Percentiles rank a stretch among this genome's conserved stretches.
These are phyloP conservation scores for Neopestalotiopsis sp. DNA, from an alignment of 2,329 filamentous ascomycete genomes.

Conservation along the genomic window DNA sequence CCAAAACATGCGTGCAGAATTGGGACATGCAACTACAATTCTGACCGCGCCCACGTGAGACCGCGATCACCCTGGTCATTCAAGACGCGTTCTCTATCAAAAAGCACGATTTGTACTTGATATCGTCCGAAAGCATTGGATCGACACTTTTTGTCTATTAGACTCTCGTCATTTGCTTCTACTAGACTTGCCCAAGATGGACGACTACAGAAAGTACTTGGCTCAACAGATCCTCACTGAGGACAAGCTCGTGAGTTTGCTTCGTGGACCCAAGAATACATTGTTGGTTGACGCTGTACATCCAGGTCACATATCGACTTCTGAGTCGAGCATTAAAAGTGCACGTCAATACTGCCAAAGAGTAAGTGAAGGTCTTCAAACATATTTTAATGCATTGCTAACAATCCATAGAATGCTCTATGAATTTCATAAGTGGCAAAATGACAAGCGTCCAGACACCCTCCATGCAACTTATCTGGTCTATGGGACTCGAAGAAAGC, in stretches of 20 bases:
- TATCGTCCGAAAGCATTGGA: background rate
- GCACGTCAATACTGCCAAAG: constrained; percentile 86
- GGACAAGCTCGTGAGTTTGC: constrained; percentile 66
- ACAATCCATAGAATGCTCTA: constrained; percentile 72
- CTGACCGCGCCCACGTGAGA: constrained; percentile 39
- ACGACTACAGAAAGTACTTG: constrained; percentile 73
- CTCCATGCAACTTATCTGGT: constrained; percentile 94
- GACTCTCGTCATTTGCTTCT: background rate
- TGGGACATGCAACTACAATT: background rate
- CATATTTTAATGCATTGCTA: background rate
- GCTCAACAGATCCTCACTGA: constrained; percentile 79
- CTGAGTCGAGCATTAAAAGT: constrained; percentile 83
- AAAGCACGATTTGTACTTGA: background rate
- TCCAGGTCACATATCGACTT: constrained; percentile 83
- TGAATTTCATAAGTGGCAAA: constrained; percentile 82
- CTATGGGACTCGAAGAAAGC: constrained; percentile 66
- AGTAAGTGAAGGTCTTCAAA: constrained; percentile 57
- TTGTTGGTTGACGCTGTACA: background rate
- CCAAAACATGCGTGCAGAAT: background rate
- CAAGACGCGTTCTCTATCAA: constrained; percentile 4
- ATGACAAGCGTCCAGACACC: constrained; percentile 71
- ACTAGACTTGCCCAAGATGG: constrained; percentile 44
- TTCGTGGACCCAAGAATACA: constrained; percentile 21
- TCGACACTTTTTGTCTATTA: background rate
- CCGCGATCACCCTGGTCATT: constrained; percentile 12